phyloP scores from a whole-genome alignment of 495 filamentous ascomycete species.

The Penicillium argentinense region DNA sequence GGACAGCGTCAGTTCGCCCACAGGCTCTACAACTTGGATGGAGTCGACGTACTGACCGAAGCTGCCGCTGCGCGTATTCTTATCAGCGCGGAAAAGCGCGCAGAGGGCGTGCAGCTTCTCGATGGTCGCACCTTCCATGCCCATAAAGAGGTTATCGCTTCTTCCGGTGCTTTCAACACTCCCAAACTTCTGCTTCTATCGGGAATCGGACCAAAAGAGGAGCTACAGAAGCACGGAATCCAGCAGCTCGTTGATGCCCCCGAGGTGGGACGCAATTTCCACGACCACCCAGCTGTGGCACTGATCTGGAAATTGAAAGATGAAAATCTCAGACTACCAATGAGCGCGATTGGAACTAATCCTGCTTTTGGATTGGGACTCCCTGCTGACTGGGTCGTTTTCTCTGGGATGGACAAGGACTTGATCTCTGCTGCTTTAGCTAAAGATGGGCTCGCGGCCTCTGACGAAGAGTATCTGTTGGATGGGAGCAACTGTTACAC shows the following conservation, averaged over 20 bases:
- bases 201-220: constrained; percentile 30
- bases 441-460: constrained; percentile 22
- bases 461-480: constrained; percentile 14
- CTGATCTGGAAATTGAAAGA: constrained; percentile 39
- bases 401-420: constrained; percentile 10
- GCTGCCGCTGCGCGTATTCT: not conserved
- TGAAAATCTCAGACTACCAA: constrained; percentile 31
- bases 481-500: constrained; percentile 2
- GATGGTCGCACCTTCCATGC: constrained; percentile 3
- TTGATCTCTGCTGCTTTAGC: constrained; percentile 28
- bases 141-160: constrained; percentile 6
- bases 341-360: constrained; percentile 23
- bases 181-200: constrained; percentile 42
- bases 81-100: not conserved
- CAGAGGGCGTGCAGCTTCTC: not conserved
- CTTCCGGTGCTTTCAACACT: constrained; percentile 11
- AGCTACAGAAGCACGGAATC: constrained; percentile 22
- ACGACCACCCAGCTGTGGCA: constrained; percentile 31
- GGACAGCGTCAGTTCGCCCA: constrained; percentile 36
- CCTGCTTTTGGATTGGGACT: constrained; percentile 29
- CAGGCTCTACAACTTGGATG: constrained; percentile 27
- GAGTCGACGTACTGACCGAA: constrained; percentile 4
- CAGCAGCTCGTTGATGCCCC: constrained; percentile 20
- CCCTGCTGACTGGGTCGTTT: constrained; percentile 27
- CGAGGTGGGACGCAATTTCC: constrained; percentile 36